Evolutionary conservation across 129 eudicot species (phyloP).

Genomic region (carrot (Daucus carota)): DH1_v3.0 NC_030383.2:41498501-41499000

Average conservation of each 20-base stretch:
- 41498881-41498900: background rate
- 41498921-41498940: constrained; percentile 18
- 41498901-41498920: constrained; percentile 18
- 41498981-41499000: constrained; percentile 13
- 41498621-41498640: constrained; percentile 17
- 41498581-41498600: constrained; percentile 7
- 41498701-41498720: background rate
- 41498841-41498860: constrained; percentile 18
- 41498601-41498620: constrained; percentile 16
- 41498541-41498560: constrained; percentile 2
- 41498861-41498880: constrained; percentile 7
- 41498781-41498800: constrained; percentile 5
- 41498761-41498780: constrained; percentile 1
- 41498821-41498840: constrained; percentile 4
- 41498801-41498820: constrained; percentile 9
- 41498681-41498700: constrained; percentile 7
- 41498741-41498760: constrained; percentile 6
- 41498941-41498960: constrained; percentile 11
- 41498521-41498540: constrained; percentile 5
- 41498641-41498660: background rate
- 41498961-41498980: constrained; percentile 4
- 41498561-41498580: constrained; percentile 11
- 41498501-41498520: background rate
- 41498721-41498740: background rate
- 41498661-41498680: background rate